phyloP scores from a whole-genome alignment of 1,139 yeast species.

The Diutina siamensis region DNA sequence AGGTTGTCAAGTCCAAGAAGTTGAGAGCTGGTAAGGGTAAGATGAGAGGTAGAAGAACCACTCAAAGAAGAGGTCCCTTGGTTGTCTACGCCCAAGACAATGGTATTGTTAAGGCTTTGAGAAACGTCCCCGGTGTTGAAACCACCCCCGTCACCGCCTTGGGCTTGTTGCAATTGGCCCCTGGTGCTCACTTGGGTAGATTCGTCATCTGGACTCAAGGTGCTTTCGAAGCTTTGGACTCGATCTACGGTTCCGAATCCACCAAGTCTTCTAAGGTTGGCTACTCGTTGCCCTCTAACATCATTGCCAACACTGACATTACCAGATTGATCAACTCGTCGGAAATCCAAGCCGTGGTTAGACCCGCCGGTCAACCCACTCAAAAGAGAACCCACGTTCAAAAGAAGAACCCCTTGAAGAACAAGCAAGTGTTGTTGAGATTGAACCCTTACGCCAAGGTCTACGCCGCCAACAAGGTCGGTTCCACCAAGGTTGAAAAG shows the following conservation, averaged over 20 bases:
- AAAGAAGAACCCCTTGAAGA: constrained; percentile 99
- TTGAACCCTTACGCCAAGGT: constrained; percentile 99
- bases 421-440: constrained; percentile 97
- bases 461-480: constrained; percentile 82
- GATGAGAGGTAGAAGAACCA: constrained; percentile 99
- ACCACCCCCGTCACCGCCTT: constrained; percentile 86
- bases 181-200: constrained; percentile 99
- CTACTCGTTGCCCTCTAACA: constrained; percentile 89
- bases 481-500: constrained; percentile 69
- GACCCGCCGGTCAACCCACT: constrained; percentile 79
- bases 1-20: constrained; percentile 98
- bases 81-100: constrained; percentile 97
- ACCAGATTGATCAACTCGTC: constrained; percentile 98
- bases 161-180: constrained; percentile 97
- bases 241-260: constrained; percentile 93
- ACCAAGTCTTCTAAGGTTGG: constrained; percentile 78
- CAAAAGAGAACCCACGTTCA: constrained; percentile 92
- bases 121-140: constrained; percentile 99
- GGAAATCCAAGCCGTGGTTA: constrained; percentile 94
- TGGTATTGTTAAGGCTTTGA: constrained; percentile 96
- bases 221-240: constrained; percentile 94
- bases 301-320: constrained; percentile 91
- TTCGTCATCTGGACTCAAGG: constrained; percentile 99
- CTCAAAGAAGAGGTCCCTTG: constrained; percentile 99
- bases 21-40: constrained; percentile 99